These are phyloP conservation scores for Teratosphaeria nubilosa DNA, from an alignment of 2,329 filamentous ascomycete species.

Conservation along the genomic window DNA sequence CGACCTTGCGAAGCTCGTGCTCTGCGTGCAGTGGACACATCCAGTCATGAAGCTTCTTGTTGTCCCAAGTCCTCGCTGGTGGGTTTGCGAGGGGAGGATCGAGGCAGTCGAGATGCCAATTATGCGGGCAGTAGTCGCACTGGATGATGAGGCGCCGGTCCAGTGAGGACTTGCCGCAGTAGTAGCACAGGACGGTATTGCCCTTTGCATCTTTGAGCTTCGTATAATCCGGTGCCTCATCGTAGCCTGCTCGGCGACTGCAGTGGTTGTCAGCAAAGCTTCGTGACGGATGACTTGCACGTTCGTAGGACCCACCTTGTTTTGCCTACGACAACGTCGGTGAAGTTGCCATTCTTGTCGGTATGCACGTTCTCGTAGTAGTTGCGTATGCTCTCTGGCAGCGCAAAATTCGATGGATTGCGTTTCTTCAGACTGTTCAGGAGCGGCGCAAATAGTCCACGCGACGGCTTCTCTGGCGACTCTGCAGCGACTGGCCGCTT, in stretches of 20 bases:
- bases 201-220: conserved; percentile 55
- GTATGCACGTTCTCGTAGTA: conserved; percentile 73
- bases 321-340: conserved; percentile 51
- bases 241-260: conserved; percentile 31
- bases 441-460: conserved; percentile 53
- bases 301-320: conserved; percentile 42
- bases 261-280: conserved; percentile 1
- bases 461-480: conserved; percentile 23
- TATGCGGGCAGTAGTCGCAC: conserved; percentile 70
- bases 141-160: conserved; percentile 65
- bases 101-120: conserved; percentile 89
- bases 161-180: conserved; percentile 58
- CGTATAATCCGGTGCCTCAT: conserved; percentile 30
- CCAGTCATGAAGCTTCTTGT: conserved; percentile 60
- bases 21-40: conserved; percentile 81
- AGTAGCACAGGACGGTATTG: conserved; percentile 65
- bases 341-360: conserved; percentile 68
- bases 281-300: not conserved
- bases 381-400: conserved; percentile 61
- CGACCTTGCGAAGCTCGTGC: conserved; percentile 55
- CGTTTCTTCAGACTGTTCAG: conserved; percentile 39
- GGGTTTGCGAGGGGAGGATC: conserved; percentile 74
- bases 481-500: conserved; percentile 20
- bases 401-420: conserved; percentile 32
- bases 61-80: conserved; percentile 46